Conservation (phyloP, 2,329 filamentous ascomycete genomes). For the Colletotrichum sojae region DNA sequence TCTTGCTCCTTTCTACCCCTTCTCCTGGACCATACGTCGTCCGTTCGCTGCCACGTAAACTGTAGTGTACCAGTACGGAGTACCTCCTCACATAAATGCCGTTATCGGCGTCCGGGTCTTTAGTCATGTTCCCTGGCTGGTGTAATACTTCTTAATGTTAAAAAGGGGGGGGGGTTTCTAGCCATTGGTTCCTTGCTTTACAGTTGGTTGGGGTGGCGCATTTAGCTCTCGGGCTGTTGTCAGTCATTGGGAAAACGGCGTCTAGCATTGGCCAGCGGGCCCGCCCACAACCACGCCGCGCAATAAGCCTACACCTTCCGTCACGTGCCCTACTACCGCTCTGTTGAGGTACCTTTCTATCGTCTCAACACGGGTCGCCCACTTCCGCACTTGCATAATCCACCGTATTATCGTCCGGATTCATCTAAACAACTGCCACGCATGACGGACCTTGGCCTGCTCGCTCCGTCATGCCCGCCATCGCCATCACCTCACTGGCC, state of each 20-base stretch:
- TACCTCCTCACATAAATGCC: background rate
- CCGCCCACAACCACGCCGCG: background rate
- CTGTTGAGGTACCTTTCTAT: background rate
- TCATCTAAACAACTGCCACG: conserved; percentile 27
- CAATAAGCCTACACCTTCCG: background rate
- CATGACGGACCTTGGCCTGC: conserved; percentile 23
- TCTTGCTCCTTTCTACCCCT: background rate
- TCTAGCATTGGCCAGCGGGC: conserved; percentile 29
- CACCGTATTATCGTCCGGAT: conserved; percentile 30
- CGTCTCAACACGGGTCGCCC: background rate
- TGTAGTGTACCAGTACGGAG: background rate
- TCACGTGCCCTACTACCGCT: background rate
- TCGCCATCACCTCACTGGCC: conserved; percentile 3
- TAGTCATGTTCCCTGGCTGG: conserved; percentile 14
- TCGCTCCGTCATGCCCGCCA: conserved; percentile 23
- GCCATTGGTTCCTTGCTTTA: conserved; percentile 15
- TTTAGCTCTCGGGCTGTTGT: conserved; percentile 34
- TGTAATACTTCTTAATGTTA: conserved; percentile 20
- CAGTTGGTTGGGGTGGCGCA: conserved; percentile 16
- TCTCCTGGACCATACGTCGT: conserved; percentile 9
- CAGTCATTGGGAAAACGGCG: conserved; percentile 20
- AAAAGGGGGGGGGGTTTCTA: conserved; percentile 1
- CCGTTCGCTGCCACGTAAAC: conserved; percentile 3
- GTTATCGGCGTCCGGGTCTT: conserved; percentile 15
- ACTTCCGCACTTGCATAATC: conserved; percentile 29